These are phyloP conservation scores for Sordariomycetes sp. DNA, from an alignment of 2,329 filamentous ascomycete genomes.

Conservation along the genomic window DNA sequence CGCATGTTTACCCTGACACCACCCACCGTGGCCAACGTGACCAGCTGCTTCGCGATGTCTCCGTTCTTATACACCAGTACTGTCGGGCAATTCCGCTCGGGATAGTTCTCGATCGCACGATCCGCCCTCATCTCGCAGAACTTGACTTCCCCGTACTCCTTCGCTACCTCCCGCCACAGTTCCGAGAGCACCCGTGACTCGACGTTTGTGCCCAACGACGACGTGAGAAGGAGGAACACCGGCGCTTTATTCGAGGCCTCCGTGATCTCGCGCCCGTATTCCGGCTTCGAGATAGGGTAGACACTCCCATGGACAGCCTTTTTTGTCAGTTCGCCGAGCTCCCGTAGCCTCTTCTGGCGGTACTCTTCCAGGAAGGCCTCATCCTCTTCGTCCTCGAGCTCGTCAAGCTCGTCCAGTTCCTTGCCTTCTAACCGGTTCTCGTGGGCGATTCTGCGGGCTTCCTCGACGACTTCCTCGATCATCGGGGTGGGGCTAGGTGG, in stretches of 20 bases:
- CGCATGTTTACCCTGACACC: constrained; percentile 60
- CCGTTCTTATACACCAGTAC: constrained; percentile 87
- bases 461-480: constrained; percentile 86
- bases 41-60: constrained; percentile 82
- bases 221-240: constrained; percentile 73
- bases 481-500: constrained; percentile 89
- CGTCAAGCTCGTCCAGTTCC: constrained; percentile 85
- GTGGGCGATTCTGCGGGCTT: constrained; percentile 73
- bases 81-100: constrained; percentile 88
- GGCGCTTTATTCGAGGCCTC: constrained; percentile 66
- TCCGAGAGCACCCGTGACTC: constrained; percentile 78
- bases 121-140: constrained; percentile 92
- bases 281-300: constrained; percentile 88
- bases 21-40: constrained; percentile 74
- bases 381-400: constrained; percentile 91
- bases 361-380: constrained; percentile 85
- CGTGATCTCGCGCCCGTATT: constrained; percentile 85
- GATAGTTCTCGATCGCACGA: constrained; percentile 94
- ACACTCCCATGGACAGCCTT: constrained; percentile 80
- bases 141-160: constrained; percentile 86
- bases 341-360: constrained; percentile 74
- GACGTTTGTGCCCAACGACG: constrained; percentile 65
- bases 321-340: constrained; percentile 64
- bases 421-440: constrained; percentile 92
- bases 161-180: constrained; percentile 75